These are phyloP conservation scores for Capsella rubella DNA, from an alignment of 441 rosid genomes.

Conservation along the genomic window DNA sequence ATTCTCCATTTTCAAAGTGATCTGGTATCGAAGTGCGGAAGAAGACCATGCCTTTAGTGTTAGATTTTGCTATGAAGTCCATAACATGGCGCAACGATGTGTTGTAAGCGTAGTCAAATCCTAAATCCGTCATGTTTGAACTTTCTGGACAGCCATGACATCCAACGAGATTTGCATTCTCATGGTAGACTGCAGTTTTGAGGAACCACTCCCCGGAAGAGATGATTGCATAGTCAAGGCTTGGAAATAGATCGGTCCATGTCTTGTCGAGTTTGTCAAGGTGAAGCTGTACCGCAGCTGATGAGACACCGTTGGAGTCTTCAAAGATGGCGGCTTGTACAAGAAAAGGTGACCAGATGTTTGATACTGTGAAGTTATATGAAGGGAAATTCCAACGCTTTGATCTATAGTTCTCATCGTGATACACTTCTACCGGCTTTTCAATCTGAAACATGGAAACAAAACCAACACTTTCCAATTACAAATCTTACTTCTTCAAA, in stretches of 20 bases:
- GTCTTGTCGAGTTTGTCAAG: constrained; percentile 80
- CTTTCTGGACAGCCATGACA: constrained; percentile 81
- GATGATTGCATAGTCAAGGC: constrained; percentile 72
- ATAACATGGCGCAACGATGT: constrained; percentile 61
- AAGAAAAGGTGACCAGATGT: constrained; percentile 93
- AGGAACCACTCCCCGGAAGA: constrained; percentile 97
- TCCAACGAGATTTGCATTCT: constrained; percentile 63
- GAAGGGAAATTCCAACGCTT: constrained; percentile 79
- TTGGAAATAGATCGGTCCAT: constrained; percentile 64
- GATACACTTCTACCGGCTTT: constrained; percentile 74
- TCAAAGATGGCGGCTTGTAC: constrained; percentile 88
- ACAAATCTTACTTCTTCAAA: background rate
- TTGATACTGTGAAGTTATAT: constrained; percentile 72
- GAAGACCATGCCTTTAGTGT: constrained; percentile 64
- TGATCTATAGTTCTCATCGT: constrained; percentile 73
- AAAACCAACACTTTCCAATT: background rate
- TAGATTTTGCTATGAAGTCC: constrained; percentile 59
- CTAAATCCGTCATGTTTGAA: constrained; percentile 55
- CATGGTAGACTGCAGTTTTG: constrained; percentile 83
- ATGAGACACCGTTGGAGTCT: constrained; percentile 80
- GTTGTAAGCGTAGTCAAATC: constrained; percentile 79
- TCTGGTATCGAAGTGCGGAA: constrained; percentile 88
- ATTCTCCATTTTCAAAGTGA: constrained; percentile 92
- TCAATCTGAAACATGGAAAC: constrained; percentile 62
- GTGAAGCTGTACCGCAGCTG: constrained; percentile 77